Base-by-base conservation (phyloP, 1,139 yeast species). In the Nakaseomyces sp. region DNA sequence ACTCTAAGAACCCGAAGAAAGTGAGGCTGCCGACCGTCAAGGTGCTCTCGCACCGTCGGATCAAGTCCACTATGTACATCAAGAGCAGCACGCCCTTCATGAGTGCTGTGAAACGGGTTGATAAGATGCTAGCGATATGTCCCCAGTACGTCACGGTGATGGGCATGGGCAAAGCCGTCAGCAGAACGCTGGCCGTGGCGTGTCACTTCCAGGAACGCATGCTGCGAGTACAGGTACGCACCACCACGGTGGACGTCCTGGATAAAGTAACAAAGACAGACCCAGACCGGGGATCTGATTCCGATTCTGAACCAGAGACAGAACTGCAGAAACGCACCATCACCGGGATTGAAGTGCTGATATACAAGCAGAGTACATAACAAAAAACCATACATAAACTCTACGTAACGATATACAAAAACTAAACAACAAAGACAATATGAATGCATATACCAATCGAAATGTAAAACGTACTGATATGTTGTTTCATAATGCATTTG, bases 101-200 rank as follows among this genome's bases (percentile, higher is more conserved):
- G 4, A 72, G 85, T 15, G 84, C 81, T 0, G 50, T 81, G 30
- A 81, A 81, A 55, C 66, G 80, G 44, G 70, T 78, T 5, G 69
- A 68, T 37, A 76, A 73, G 54, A 67, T 70, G 43, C 55, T 81
- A 22, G 70, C 68, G 49, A 69, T 65, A 45, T 64, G 68, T 28
- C 65, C 68, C 1, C 60, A 68, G 35, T 74, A 67, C 54, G 65
- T 81, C 13, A 67, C 72, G 0, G 71, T 82, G 2, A 66, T 76
- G 49, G 91, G 87, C 0, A 80, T 81, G 86, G 89, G 89, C 1
- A 73, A 71, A 43, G 72, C 84, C 5, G 74, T 79, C 5, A 75
- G 70, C 40, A 79, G 73, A 54, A 72, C 80, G 0, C 48, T 79
- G 9, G 64, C 75, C 10, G 50, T 81, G 1, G 86, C 75, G 0